A percentile compares a stretch with the other conserved stretches of the same genome.
These are phyloP conservation scores for Pseudogymnoascus sp. DNA, from an alignment of 2,329 filamentous ascomycete species.

Conservation along the genomic window DNA sequence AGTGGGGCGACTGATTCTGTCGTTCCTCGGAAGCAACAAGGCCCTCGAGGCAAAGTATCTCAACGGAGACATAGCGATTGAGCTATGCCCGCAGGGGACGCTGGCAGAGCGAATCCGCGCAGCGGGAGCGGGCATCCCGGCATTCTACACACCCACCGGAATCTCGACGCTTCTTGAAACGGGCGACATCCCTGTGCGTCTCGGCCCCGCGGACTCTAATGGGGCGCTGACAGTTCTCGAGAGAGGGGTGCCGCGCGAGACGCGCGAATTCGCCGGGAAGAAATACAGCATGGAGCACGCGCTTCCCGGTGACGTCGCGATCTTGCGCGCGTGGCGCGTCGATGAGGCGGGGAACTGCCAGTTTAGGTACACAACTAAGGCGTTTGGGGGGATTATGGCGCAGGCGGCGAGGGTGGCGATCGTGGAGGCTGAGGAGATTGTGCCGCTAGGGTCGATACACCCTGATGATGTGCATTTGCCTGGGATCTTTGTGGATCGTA, in stretches of 20 bases:
- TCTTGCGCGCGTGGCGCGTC: conserved; percentile 68
- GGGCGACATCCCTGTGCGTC: conserved; percentile 59
- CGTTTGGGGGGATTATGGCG: conserved; percentile 70
- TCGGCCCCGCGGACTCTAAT: conserved; percentile 46
- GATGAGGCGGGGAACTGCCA: conserved; percentile 73
- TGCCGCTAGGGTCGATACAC: conserved; percentile 64
- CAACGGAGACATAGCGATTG: conserved; percentile 64
- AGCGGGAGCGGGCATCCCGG: conserved; percentile 69
- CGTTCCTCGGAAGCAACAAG: conserved; percentile 73
- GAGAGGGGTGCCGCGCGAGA: conserved; percentile 59
- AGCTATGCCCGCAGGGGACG: conserved; percentile 70
- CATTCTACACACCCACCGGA: conserved; percentile 73
- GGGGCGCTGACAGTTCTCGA: conserved; percentile 43
- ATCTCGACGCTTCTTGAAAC: conserved; percentile 60
- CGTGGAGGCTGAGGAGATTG: conserved; percentile 79
- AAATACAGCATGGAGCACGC: conserved; percentile 72
- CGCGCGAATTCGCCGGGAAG: conserved; percentile 64
- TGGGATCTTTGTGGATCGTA: conserved; percentile 75
- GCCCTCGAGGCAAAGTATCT: conserved; percentile 67
- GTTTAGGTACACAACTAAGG: conserved; percentile 71
- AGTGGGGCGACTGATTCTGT: conserved; percentile 64
- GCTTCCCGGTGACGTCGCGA: conserved; percentile 68
- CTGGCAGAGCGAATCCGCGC: conserved; percentile 66
- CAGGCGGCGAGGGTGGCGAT: conserved; percentile 73
- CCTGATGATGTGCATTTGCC: conserved; percentile 71